Percentiles rank a stretch among this genome's conserved stretches.
Evolutionary conservation across 257 asterid genomes (phyloP).

Genomic region (Capsicum chinense): DNA sequence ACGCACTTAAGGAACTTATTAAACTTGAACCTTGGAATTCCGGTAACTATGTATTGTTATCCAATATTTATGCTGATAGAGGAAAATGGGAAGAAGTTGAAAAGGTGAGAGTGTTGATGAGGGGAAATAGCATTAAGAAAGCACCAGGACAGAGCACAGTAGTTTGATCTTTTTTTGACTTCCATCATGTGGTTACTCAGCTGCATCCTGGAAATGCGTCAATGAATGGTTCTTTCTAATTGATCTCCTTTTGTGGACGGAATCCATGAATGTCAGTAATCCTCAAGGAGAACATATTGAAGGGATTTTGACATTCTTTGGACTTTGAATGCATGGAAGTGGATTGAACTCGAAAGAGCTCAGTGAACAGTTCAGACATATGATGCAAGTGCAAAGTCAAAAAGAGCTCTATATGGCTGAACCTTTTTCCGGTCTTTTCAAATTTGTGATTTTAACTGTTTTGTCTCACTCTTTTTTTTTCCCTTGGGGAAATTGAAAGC

Average conservation of each 20-base stretch:
- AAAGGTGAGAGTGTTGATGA: conserved; percentile 47
- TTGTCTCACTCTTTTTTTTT: background rate
- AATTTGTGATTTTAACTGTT: background rate
- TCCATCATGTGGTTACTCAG: background rate
- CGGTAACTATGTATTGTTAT: conserved; percentile 51
- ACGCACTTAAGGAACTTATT: conserved; percentile 48
- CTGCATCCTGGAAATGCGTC: background rate
- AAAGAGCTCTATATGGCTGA: background rate
- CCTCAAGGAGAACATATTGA: background rate
- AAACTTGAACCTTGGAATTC: conserved; percentile 52
- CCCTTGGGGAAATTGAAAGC: background rate
- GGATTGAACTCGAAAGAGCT: background rate
- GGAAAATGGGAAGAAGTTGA: conserved; percentile 56
- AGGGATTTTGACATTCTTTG: background rate
- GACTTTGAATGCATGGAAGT: conserved; percentile 1
- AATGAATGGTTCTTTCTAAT: background rate
- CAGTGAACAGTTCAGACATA: background rate
- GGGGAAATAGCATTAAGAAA: conserved; percentile 40
- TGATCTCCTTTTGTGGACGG: background rate
- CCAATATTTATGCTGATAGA: conserved; percentile 54
- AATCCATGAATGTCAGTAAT: background rate
- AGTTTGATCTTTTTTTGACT: conserved; percentile 31
- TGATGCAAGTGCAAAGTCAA: background rate
- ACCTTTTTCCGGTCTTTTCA: background rate
- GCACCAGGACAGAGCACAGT: conserved; percentile 43